These are phyloP conservation scores for Fusarium sp. DNA, from an alignment of 2,329 filamentous ascomycete species.

Conservation along the genomic window DNA sequence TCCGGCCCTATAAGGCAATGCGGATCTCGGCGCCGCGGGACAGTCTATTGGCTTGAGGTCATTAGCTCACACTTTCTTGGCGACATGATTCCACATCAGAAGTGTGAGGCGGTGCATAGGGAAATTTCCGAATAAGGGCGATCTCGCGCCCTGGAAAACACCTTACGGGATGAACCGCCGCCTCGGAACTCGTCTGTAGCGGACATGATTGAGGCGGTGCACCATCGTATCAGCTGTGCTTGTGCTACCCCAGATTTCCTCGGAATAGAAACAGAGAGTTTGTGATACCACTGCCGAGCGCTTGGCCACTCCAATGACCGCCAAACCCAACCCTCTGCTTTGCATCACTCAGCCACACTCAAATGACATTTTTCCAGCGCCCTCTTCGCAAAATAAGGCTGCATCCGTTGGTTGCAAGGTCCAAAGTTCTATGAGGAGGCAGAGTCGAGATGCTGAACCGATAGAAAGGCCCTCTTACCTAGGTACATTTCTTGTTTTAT, in stretches of 20 bases:
- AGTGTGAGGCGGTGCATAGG: neutral
- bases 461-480: no score
- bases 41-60: neutral
- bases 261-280: neutral
- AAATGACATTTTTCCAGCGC: neutral
- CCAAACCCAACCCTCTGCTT: neutral
- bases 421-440: no score
- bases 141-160: neutral
- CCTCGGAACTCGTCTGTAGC: neutral
- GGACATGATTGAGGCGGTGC: neutral
- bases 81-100: neutral
- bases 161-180: neutral
- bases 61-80: neutral
- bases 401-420: neutral
- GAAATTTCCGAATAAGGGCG: neutral
- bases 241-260: neutral
- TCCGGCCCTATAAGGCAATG: neutral
- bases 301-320: neutral
- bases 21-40: neutral
- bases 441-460: no score
- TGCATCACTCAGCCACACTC: neutral
- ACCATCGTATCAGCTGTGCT: neutral
- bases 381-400: neutral
- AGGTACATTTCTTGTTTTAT: no score
- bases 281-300: neutral